A percentile compares a stretch with the other conserved stretches of the same genome.
Conservation (phyloP, 345 rosid genomes). For the Streptanthus diversifolius region DNA sequence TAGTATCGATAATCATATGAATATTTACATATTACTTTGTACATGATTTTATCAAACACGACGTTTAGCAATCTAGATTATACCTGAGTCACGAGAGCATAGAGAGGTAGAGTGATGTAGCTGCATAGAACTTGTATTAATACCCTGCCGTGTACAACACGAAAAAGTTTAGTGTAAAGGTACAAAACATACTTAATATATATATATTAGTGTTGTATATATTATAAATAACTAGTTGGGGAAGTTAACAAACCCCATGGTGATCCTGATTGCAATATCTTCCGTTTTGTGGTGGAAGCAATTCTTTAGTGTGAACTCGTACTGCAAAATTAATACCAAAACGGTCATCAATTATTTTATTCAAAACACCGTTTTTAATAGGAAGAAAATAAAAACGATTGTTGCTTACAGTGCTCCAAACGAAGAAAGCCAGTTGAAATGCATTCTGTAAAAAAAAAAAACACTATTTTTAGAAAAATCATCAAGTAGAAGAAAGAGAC, state of each 20-base stretch:
- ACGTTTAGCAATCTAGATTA: not conserved
- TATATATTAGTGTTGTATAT: not conserved
- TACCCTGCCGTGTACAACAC: conserved; percentile 46
- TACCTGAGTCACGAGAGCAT: conserved; percentile 95
- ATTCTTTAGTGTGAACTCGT: conserved; percentile 41
- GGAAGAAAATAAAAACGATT: no score
- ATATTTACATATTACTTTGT: not conserved
- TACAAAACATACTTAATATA: not conserved
- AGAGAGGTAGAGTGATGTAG: conserved; percentile 92
- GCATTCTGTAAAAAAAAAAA: conserved; percentile 55
- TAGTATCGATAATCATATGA: not conserved
- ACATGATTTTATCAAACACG: not conserved
- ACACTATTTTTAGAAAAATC: not conserved
- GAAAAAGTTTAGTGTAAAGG: not conserved
- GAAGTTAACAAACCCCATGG: conserved; percentile 68
- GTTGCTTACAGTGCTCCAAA: conserved; percentile 65
- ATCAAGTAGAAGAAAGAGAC: not conserved
- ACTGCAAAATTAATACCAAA: conserved; percentile 46
- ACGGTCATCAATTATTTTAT: not conserved
- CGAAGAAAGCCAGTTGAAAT: conserved; percentile 81
- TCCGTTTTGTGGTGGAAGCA: conserved; percentile 55
- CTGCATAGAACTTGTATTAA: conserved; percentile 80
- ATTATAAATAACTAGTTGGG: not conserved
- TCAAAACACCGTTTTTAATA: not conserved
- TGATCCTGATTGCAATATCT: conserved; percentile 58